Conservation (phyloP, 768 basidiomycete species). For the Coprinellus aureogranulatus region DNA sequence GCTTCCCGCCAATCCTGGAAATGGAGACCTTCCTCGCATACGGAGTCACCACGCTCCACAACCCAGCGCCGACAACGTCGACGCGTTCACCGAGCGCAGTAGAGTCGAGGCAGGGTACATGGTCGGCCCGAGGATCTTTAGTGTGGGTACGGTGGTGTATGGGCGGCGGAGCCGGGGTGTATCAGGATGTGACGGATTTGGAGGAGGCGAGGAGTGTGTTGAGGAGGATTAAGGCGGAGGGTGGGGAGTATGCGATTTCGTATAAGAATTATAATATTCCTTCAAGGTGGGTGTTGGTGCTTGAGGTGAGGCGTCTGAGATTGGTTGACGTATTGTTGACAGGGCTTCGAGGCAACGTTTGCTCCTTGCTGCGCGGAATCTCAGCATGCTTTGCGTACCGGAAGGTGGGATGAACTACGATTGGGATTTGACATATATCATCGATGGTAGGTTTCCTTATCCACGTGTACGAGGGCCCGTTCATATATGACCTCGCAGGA, state of each 20-base stretch:
- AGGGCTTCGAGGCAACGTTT: conserved; percentile 69
- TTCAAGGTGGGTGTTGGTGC: conserved; percentile 42
- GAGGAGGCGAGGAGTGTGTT: conserved; percentile 66
- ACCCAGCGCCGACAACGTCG: conserved; percentile 66
- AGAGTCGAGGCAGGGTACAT: conserved; percentile 67
- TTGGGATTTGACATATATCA: conserved; percentile 76
- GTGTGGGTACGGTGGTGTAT: conserved; percentile 65
- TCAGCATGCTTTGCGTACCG: conserved; percentile 70
- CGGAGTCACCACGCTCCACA: conserved; percentile 74
- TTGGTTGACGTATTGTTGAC: background rate
- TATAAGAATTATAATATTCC: conserved; percentile 80
- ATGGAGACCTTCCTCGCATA: conserved; percentile 72
- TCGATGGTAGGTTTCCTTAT: conserved; percentile 54
- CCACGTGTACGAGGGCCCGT: background rate
- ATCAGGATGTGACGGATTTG: conserved; percentile 63
- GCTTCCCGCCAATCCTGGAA: conserved; percentile 76
- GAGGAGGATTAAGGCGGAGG: conserved; percentile 67
- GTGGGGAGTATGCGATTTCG: conserved; percentile 65
- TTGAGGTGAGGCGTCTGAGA: background rate
- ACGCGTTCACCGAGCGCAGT: conserved; percentile 63
- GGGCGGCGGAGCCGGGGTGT: conserved; percentile 46
- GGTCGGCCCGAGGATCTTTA: conserved; percentile 71
- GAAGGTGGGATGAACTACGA: conserved; percentile 81
- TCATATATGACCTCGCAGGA: conserved; percentile 35
- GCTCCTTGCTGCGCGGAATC: conserved; percentile 55